phyloP scores from a whole-genome alignment of 441 rosid genomes.

The Breynia disticha region DNA sequence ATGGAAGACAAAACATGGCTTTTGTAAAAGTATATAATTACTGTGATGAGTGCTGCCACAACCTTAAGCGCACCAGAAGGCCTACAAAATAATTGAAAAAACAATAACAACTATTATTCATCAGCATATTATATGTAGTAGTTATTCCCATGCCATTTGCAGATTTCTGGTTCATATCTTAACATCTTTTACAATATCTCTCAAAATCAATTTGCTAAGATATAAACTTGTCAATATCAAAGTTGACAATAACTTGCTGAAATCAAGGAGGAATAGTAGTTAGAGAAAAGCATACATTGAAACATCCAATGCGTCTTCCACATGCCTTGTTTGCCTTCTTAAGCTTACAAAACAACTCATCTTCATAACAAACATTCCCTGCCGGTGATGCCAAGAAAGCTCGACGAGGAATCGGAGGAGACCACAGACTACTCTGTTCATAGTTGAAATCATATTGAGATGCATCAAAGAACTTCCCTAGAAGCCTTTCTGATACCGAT shows the following conservation, averaged over 20 bases:
- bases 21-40: constrained; percentile 2
- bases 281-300: constrained; percentile 11
- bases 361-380: constrained; percentile 3
- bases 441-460: constrained; percentile 21
- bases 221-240: too few relatives aligned
- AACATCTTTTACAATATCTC: too few relatives aligned
- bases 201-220: too few relatives aligned
- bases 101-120: neutral
- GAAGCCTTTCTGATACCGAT: constrained; percentile 19
- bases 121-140: too few relatives aligned
- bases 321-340: constrained; percentile 20
- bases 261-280: too few relatives aligned
- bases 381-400: constrained; percentile 13
- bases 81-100: constrained; percentile 11
- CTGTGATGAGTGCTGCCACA: neutral
- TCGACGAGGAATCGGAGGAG: constrained; percentile 19
- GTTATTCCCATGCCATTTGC: too few relatives aligned
- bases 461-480: constrained; percentile 25
- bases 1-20: constrained; percentile 8
- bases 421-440: constrained; percentile 25
- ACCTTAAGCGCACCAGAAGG: constrained; percentile 13
- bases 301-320: constrained; percentile 14
- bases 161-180: too few relatives aligned
- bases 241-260: too few relatives aligned
- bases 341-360: constrained; percentile 3